These are phyloP conservation scores for Schwanniomyces sp. DNA, from an alignment of 805 yeast species.

Conservation along the genomic window DNA sequence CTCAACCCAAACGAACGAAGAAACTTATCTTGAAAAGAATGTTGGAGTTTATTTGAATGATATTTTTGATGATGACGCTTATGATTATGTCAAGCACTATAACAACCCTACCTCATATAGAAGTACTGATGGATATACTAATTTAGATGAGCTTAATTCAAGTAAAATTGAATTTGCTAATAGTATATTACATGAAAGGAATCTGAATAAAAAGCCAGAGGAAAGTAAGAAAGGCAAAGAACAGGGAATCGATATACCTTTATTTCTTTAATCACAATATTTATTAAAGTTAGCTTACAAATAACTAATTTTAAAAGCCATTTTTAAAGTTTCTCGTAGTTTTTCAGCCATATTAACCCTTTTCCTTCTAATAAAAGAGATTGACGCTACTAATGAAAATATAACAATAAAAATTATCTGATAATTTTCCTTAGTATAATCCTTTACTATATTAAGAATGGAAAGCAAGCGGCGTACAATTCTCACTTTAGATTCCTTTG, in stretches of 20 bases:
- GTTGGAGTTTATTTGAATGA: conserved; percentile 12
- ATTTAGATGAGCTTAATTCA: neutral
- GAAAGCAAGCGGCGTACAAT: conserved; percentile 1
- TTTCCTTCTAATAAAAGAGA: conserved; percentile 20
- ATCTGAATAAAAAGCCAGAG: neutral
- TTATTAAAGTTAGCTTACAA: conserved; percentile 16
- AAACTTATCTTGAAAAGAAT: conserved; percentile 1
- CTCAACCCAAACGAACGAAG: conserved; percentile 12
- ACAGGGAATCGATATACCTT: conserved; percentile 47
- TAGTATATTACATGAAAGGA: neutral
- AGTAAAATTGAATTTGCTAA: neutral
- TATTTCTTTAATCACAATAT: conserved; percentile 27
- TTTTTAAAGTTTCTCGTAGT: conserved; percentile 34
- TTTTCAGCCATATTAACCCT: conserved; percentile 28
- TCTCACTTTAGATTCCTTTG: conserved; percentile 11
- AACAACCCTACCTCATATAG: neutral
- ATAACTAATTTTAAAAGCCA: conserved; percentile 47
- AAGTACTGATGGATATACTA: neutral
- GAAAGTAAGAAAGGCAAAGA: conserved; percentile 19
- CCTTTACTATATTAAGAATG: conserved; percentile 17
- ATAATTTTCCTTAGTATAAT: conserved; percentile 26
- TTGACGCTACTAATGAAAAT: conserved; percentile 16
- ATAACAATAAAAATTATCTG: conserved; percentile 24
- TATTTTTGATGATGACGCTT: conserved; percentile 27
- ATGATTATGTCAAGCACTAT: conserved; percentile 20